A percentile compares a stretch with the other conserved stretches of the same genome.
These are phyloP conservation scores for Pelargonium fulgidum DNA, from an alignment of 441 rosid species.

Conservation along the genomic window DNA sequence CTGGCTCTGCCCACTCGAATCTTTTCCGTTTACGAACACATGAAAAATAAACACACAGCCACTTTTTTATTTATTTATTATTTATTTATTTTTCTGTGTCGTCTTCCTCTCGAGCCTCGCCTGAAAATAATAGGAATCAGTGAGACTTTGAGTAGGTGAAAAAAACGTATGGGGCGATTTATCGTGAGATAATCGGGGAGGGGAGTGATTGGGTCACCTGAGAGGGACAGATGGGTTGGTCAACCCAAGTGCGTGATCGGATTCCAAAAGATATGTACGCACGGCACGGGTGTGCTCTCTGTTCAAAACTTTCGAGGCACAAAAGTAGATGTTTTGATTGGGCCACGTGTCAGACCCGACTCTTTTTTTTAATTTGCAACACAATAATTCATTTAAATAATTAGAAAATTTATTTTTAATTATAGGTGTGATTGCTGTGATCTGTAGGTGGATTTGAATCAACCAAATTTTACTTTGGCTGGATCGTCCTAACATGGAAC, in stretches of 20 bases:
- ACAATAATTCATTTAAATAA: no score
- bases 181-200: neutral
- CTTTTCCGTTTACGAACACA: neutral
- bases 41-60: neutral
- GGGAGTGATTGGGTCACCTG: constrained; percentile 1
- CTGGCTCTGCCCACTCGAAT: constrained; percentile 2
- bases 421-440: no score
- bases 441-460: no score
- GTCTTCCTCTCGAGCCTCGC: neutral
- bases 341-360: neutral
- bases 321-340: neutral
- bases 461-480: no score
- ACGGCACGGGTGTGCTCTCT: neutral
- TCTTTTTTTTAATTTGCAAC: no score
- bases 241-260: neutral
- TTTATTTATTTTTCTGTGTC: no score
- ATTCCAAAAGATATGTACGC: neutral
- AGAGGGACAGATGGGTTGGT: neutral
- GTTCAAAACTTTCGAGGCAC: neutral
- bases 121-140: neutral
- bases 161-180: neutral
- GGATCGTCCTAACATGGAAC: no score
- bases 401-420: no score
- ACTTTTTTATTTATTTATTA: neutral
- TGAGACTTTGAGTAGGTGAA: neutral